Evolutionary conservation across 306 rosid genomes (phyloP).

Genomic region (Sindora glabra): DNA sequence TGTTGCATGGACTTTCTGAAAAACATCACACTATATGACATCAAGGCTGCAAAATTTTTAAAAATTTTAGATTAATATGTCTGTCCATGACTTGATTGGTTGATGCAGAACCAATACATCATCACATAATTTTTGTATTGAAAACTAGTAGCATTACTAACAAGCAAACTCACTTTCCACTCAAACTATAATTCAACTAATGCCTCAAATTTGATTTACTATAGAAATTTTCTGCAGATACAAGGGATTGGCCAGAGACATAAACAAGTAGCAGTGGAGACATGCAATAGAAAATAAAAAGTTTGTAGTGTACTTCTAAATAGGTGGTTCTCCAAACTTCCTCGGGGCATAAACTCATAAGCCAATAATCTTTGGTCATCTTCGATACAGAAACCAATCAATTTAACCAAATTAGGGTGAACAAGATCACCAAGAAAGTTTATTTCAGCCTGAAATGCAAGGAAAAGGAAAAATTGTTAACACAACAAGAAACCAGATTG

Average conservation of each 20-base stretch:
- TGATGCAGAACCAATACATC: neutral
- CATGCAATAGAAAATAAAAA: slow-evolving; percentile 19
- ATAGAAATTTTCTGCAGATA: neutral
- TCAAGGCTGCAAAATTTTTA: too few species aligned
- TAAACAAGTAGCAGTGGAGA: slow-evolving; percentile 8
- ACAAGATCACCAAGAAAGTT: slow-evolving; percentile 86
- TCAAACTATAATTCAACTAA: neutral
- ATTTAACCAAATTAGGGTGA: slow-evolving; percentile 83
- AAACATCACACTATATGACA: neutral
- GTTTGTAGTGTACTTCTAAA: slow-evolving; percentile 71
- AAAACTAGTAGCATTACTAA: neutral
- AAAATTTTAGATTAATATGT: neutral
- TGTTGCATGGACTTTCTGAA: neutral
- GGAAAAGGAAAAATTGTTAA: slow-evolving; percentile 4
- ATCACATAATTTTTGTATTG: neutral
- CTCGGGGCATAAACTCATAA: slow-evolving; percentile 96
- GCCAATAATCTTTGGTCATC: slow-evolving; percentile 84
- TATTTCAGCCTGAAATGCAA: slow-evolving; percentile 83
- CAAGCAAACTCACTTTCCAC: neutral
- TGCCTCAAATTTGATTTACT: neutral
- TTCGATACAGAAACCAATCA: slow-evolving; percentile 92
- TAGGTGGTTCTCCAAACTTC: slow-evolving; percentile 98
- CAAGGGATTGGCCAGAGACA: neutral
- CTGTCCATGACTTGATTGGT: neutral
- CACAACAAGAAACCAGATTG: neutral